Evolutionary conservation across 768 basidiomycete genomes (phyloP).

Genomic region (Coprinopsis cinerea): DNA sequence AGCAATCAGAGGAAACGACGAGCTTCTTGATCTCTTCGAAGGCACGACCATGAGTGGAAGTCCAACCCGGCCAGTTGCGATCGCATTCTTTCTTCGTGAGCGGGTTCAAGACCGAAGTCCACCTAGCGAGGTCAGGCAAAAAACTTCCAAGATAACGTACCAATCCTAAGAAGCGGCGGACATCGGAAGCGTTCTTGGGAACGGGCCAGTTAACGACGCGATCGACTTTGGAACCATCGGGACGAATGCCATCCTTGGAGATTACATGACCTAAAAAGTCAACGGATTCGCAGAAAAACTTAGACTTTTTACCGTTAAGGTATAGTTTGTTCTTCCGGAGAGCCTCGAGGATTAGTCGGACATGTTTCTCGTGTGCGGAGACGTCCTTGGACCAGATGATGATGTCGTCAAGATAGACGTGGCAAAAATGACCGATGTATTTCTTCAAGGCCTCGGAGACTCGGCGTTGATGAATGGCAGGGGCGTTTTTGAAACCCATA

Average conservation of each 20-base stretch:
- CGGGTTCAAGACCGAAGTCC: neutral
- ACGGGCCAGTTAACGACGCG: conserved; percentile 23
- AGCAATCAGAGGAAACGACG: conserved; percentile 11
- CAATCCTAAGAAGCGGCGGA: conserved; percentile 10
- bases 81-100: conserved; percentile 4
- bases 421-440: conserved; percentile 19
- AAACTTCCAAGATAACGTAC: conserved; percentile 11
- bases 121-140: conserved; percentile 9
- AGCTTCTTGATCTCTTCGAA: conserved; percentile 13
- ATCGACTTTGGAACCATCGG: conserved; percentile 16
- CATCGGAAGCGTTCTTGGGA: conserved; percentile 2
- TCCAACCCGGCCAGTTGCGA: conserved; percentile 6
- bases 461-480: conserved; percentile 22
- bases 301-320: conserved; percentile 14
- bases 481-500: conserved; percentile 20
- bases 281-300: conserved; percentile 18
- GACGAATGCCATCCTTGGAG: conserved; percentile 24
- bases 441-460: conserved; percentile 21
- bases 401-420: conserved; percentile 23
- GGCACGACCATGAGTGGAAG: conserved; percentile 16
- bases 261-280: conserved; percentile 30
- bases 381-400: conserved; percentile 18
- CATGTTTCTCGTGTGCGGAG: conserved; percentile 11
- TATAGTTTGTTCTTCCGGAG: conserved; percentile 2
- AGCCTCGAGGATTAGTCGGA: conserved; percentile 12